Conservation (phyloP, 1,139 yeast species). For the Suhomyces panamericanus region DNA sequence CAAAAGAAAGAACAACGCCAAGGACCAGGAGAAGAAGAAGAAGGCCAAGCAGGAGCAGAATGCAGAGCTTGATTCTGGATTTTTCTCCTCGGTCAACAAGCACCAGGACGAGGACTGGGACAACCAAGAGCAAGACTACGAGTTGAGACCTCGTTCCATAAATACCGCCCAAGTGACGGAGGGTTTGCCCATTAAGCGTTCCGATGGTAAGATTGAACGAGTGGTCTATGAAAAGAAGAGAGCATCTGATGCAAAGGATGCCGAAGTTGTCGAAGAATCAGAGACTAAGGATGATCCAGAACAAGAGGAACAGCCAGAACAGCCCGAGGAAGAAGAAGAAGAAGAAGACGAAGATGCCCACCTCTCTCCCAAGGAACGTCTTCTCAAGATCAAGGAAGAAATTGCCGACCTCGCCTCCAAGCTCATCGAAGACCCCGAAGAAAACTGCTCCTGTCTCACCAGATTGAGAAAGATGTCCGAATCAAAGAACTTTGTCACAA, state of each 20-base stretch:
- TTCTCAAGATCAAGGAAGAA: conserved; percentile 71
- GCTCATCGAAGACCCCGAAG: conserved; percentile 88
- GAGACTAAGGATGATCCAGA: conserved; percentile 19
- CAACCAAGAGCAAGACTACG: conserved; percentile 71
- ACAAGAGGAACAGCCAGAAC: conserved; percentile 19
- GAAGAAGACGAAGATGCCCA: conserved; percentile 47
- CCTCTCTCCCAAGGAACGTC: conserved; percentile 57
- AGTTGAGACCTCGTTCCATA: conserved; percentile 53
- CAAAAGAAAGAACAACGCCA: conserved; percentile 44
- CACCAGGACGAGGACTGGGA: conserved; percentile 40
- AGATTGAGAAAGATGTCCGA: conserved; percentile 72
- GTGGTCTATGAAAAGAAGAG: conserved; percentile 44
- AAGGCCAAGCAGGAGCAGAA: conserved; percentile 53
- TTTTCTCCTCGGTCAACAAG: conserved; percentile 32
- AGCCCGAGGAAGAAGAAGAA: conserved; percentile 32
- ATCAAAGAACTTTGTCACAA: conserved; percentile 65
- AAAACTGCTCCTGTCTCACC: conserved; percentile 63
- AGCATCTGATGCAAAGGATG: conserved; percentile 19
- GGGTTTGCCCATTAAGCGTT: conserved; percentile 76
- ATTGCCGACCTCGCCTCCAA: conserved; percentile 79
- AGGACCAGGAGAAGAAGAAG: conserved; percentile 47
- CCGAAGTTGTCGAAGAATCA: conserved; percentile 14
- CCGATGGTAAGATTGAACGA: conserved; percentile 70
- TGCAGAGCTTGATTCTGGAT: conserved; percentile 44
- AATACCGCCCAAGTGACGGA: conserved; percentile 53